These are phyloP conservation scores for Cokeromyces recurvatus DNA, from an alignment of 371 early-diverging fungal species.

Conservation along the genomic window DNA sequence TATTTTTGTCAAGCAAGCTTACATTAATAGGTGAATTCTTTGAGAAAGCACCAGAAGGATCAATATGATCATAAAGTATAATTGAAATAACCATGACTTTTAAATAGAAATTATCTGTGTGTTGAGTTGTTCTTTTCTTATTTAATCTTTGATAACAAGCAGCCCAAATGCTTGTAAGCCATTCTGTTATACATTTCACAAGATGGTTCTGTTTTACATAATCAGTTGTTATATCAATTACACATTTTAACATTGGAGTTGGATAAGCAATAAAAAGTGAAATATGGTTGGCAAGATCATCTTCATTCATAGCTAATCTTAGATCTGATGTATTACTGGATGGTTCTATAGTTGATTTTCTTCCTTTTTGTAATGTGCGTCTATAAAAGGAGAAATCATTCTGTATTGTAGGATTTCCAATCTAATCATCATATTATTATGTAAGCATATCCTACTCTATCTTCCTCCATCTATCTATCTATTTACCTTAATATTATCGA, in stretches of 20 bases:
- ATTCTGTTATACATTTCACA: slow-evolving; percentile 52
- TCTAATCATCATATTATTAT: slow-evolving; percentile 63
- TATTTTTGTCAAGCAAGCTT: too few species aligned
- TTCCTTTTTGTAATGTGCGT: slow-evolving; percentile 78
- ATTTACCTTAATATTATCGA: slow-evolving; percentile 91
- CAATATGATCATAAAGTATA: slow-evolving; percentile 88
- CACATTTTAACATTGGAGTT: slow-evolving; percentile 86
- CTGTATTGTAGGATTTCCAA: slow-evolving; percentile 87
- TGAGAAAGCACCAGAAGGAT: slow-evolving; percentile 74
- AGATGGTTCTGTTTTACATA: slow-evolving; percentile 45
- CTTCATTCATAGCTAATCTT: slow-evolving; percentile 64
- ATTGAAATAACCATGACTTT: slow-evolving; percentile 87
- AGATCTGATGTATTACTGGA: slow-evolving; percentile 28
- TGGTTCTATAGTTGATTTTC: slow-evolving; percentile 13
- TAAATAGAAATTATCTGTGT: slow-evolving; percentile 48
- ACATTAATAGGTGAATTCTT: slow-evolving; percentile 79
- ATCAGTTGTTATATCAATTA: slow-evolving; percentile 73
- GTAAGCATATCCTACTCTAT: too few species aligned
- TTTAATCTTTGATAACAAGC: slow-evolving; percentile 66
- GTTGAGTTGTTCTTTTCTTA: slow-evolving; percentile 39
- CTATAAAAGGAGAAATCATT: slow-evolving; percentile 97
- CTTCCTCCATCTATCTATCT: too few species aligned
- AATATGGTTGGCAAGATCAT: slow-evolving; percentile 88
- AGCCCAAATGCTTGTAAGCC: slow-evolving; percentile 62
- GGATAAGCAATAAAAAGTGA: slow-evolving; percentile 94